Base-by-base conservation (phyloP, 768 basidiomycete genomes). In the Boletus barrowsii region DNA sequence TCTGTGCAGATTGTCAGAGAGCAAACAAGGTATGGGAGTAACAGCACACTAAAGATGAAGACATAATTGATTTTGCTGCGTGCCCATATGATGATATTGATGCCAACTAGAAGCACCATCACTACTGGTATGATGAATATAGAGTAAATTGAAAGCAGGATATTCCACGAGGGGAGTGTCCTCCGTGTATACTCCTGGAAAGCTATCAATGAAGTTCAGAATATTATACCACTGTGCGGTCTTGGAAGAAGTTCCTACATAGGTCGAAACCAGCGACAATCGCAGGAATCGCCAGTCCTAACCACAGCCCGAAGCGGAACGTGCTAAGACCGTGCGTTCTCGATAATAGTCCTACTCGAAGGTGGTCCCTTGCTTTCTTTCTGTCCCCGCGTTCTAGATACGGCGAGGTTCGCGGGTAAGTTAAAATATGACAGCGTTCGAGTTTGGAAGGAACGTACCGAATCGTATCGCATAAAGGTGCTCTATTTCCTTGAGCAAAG, bases 31-130 rank as follows among this genome's bases (percentile, higher is more conserved):
- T 2, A 39, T 30, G 17, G 20, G 29, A 18, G 33, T 7, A 42
- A 35, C 10, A 20, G 62, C 79, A 37, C 54, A 89, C 88, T 88
- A 63, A 95, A 90, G 35, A 95, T 90, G 68, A 98, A 96, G n/a
- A 86, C 80, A 62, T 94, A 96, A 66, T 98, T 98, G 61, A 99
- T 93, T 43, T 88, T 79, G 6, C 85, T 75, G 5, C 72, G 70
- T 0, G 82, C 76, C 88, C 90, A 99, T 0, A 86, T 87, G 20
- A 86, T 60, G 5, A 98, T 59, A 66, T 99, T 98, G n/a, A 89
- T 53, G 24, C 91, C 89, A 50, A 98, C 81, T 1, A 97, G 73
- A 32, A 92, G 56, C 2, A 83, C 76, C 63, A 97, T 88, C 3
- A 96, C 57, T 7, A 86, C 76, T 0, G 94, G 93, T 4, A 97